Evolutionary conservation across 2,329 filamentous ascomycete species (phyloP).

Genomic region (Magnaporthales sp.): DNA sequence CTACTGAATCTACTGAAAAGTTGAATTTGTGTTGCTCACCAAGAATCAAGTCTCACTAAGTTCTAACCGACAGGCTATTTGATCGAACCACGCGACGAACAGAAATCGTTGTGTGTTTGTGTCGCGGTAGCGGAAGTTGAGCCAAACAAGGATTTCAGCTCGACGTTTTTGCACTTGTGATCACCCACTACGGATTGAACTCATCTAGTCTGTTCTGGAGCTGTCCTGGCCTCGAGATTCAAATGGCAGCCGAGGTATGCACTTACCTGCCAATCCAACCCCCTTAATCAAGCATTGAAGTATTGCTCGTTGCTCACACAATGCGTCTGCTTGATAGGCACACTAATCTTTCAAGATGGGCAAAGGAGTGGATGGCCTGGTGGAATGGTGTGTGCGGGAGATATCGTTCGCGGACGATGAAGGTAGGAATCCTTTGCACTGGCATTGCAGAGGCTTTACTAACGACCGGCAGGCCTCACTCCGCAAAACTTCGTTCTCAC

Average conservation of each 20-base stretch:
- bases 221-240: neutral
- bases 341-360: slow-evolving; percentile 16
- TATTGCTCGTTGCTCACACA: neutral
- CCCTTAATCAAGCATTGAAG: neutral
- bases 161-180: neutral
- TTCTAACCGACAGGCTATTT: neutral
- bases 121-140: neutral
- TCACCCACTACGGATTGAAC: neutral
- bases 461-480: slow-evolving; percentile 11
- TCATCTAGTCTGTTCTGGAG: neutral
- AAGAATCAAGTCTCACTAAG: neutral
- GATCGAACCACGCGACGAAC: neutral
- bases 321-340: neutral
- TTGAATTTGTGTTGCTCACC: neutral
- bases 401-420: slow-evolving; percentile 33
- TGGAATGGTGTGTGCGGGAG: slow-evolving; percentile 34
- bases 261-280: neutral
- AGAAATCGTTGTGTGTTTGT: neutral
- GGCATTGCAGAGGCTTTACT: neutral
- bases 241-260: neutral
- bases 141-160: neutral
- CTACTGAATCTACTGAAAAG: neutral
- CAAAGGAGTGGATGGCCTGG: slow-evolving; percentile 33
- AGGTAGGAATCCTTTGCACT: slow-evolving; percentile 22
- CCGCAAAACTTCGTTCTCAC: slow-evolving; percentile 14